Conservation (phyloP, 2,329 filamentous ascomycete genomes). For the Aurifilum marmelostoma region DNA sequence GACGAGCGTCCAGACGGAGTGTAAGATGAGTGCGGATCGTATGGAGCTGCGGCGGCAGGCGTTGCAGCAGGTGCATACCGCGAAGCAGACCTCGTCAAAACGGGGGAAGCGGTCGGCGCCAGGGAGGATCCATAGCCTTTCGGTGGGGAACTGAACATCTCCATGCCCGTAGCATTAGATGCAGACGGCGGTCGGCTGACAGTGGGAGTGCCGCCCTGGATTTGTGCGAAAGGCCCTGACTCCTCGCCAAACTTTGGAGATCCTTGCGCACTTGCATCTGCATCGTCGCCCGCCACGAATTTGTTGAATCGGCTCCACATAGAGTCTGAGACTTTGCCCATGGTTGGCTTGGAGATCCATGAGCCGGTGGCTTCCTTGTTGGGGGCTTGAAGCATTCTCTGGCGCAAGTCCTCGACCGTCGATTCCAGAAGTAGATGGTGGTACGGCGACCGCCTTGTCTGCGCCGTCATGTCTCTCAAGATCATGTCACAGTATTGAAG, state of each 20-base stretch:
- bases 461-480: conserved; percentile 72
- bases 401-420: conserved; percentile 80
- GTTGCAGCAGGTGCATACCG: conserved; percentile 51
- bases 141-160: conserved; percentile 67
- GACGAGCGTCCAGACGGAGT: conserved; percentile 44
- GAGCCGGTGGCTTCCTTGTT: conserved; percentile 74
- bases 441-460: conserved; percentile 84
- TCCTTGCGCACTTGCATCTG: conserved; percentile 63
- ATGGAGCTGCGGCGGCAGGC: conserved; percentile 34
- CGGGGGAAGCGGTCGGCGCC: conserved; percentile 39
- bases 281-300: conserved; percentile 91
- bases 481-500: conserved; percentile 91
- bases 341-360: conserved; percentile 93
- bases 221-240: conserved; percentile 78
- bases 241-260: conserved; percentile 63
- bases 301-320: conserved; percentile 94
- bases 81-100: conserved; percentile 51
- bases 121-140: conserved; percentile 39
- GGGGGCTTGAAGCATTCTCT: conserved; percentile 81
- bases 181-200: conserved; percentile 74
- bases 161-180: conserved; percentile 66
- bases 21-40: conserved; percentile 36
- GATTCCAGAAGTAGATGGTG: conserved; percentile 76
- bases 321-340: conserved; percentile 91
- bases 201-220: conserved; percentile 75